phyloP scores from a whole-genome alignment of 202 grass and related monocot genomes.

The Elaeis oleifera region DNA sequence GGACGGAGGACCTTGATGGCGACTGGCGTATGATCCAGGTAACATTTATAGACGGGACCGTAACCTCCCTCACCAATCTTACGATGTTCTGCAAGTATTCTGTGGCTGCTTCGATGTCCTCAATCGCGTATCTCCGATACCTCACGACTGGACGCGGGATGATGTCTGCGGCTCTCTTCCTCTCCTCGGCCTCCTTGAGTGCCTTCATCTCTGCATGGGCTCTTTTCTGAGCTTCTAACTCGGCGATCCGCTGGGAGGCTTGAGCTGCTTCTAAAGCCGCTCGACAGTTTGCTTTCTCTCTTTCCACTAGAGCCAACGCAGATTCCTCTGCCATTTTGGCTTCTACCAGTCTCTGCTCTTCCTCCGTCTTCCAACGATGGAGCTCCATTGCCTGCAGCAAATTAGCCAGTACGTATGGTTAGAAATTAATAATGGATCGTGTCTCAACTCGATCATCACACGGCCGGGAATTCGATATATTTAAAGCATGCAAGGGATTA shows the following conservation, averaged over 20 bases:
- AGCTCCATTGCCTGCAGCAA: conserved; percentile 47
- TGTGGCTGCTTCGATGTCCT: conserved; percentile 76
- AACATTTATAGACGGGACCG: conserved; percentile 73
- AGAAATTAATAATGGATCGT: neutral
- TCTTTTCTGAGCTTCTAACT: conserved; percentile 72
- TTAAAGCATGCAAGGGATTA: neutral
- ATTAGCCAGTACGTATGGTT: neutral
- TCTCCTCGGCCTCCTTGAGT: conserved; percentile 57
- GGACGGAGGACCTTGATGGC: conserved; percentile 92
- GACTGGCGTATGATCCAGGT: conserved; percentile 74
- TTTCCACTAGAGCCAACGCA: conserved; percentile 52
- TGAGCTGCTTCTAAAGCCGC: conserved; percentile 55
- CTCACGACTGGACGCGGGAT: conserved; percentile 16
- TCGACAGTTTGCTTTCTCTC: conserved; percentile 51
- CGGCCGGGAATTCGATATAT: neutral
- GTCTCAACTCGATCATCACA: neutral
- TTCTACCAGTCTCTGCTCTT: conserved; percentile 42
- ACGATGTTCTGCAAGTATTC: conserved; percentile 41
- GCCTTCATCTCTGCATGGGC: conserved; percentile 50
- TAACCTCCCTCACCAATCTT: conserved; percentile 96
- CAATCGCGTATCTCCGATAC: conserved; percentile 62
- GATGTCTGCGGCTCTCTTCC: conserved; percentile 16
- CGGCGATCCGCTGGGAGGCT: conserved; percentile 50
- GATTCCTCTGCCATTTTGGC: conserved; percentile 48
- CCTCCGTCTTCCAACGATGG: conserved; percentile 60